These are phyloP conservation scores for Fraxinus floribunda DNA, from an alignment of 305 asterid species.

Conservation along the genomic window DNA sequence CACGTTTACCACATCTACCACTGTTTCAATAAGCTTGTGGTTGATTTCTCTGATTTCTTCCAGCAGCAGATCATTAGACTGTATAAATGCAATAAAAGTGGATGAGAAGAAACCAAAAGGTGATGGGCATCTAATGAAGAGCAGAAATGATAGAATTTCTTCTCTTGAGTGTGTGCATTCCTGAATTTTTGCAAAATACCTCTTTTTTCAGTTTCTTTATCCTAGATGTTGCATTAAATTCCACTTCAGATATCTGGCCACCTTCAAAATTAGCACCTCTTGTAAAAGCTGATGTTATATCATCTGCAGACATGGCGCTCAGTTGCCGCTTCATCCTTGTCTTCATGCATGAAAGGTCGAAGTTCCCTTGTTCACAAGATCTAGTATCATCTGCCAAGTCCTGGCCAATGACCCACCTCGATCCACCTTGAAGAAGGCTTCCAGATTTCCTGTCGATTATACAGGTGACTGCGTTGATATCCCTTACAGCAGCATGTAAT, in stretches of 20 bases:
- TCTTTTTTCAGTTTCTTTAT: constrained; percentile 33
- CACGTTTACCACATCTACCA: constrained; percentile 34
- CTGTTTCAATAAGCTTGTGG: constrained; percentile 38
- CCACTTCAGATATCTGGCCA: constrained; percentile 11
- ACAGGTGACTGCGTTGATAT: constrained; percentile 32
- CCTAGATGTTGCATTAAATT: constrained; percentile 3
- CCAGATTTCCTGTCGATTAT: constrained; percentile 30
- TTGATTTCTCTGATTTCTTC: constrained; percentile 47
- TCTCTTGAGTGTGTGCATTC: neutral
- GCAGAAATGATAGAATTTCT: neutral
- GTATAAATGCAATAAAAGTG: constrained; percentile 5
- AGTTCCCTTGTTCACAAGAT: constrained; percentile 8
- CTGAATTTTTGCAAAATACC: constrained; percentile 24
- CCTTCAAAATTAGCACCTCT: neutral
- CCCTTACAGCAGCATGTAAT: constrained; percentile 29
- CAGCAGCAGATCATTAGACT: constrained; percentile 33
- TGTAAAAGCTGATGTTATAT: neutral
- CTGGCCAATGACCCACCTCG: constrained; percentile 12
- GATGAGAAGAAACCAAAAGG: neutral
- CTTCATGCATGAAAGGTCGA: constrained; percentile 6
- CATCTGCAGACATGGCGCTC: constrained; percentile 9
- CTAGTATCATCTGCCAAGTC: constrained; percentile 40
- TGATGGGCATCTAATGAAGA: neutral
- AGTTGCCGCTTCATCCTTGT: constrained; percentile 28
- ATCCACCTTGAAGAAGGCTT: constrained; percentile 7